Evolutionary conservation across 192 early-diverging fungal species (phyloP), one percentile per base, ranked within the genome.

Genomic region (Coemansia javaensis): DNA sequence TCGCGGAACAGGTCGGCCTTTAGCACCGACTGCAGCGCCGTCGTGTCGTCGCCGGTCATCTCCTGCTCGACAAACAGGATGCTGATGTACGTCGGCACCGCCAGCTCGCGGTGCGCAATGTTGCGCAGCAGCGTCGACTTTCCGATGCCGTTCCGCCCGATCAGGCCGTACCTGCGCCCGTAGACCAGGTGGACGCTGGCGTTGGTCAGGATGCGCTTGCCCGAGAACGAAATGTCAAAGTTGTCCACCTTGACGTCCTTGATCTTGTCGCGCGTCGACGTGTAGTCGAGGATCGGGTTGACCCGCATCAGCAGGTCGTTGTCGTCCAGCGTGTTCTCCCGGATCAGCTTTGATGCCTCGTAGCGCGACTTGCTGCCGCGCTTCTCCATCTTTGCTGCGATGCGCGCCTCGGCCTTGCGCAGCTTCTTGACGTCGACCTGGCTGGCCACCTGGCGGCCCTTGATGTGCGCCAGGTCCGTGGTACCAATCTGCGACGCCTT

Each of bases 21-120:
- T 16, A 99, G 77, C 36, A 99, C 97, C 36, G 92, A 90, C 38
- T 82, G 74, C 23, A 99, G 59, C 7, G 93, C 94, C 10, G 77
- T 54, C 0, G 83, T 91, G 59, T 94, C 91, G 55, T 90, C 94
- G 53, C 92, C 94, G 40, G 72, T 71, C 79, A 99, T 93, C 70
- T 99, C 97, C 60, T 99, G 97, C 59, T 99, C 97, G 34, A 99
- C 97, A 78, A 97, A 91, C 49, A 97, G 70, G 51, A 99, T 87
- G 44, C 86, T 83, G 53, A 99, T 94, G 60, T 99, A 91, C 0
- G 81, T 78, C 24, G 94, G 92, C 14, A 94, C 81, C 13, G 76
- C 74, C 51, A 99, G 71, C 68, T 99, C 97, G 59, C 94, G 85
- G 50, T 78, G 63, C 18, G 86, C 79, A 42, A 91, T 82, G 36